Evolutionary conservation across 2,329 filamentous ascomycete genomes (phyloP).

Genomic region (Claviceps sp.): DNA sequence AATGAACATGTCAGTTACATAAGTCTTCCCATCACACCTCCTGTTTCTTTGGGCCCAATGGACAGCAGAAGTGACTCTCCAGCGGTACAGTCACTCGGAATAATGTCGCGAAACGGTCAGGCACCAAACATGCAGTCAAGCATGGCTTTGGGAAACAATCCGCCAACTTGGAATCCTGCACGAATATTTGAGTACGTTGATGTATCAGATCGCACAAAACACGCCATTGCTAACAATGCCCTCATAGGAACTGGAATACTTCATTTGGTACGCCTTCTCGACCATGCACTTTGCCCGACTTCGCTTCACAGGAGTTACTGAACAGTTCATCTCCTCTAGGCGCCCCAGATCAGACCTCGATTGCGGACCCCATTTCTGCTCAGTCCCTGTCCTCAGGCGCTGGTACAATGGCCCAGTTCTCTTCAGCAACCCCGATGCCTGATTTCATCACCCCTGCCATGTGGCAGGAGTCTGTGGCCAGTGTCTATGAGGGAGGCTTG

Average conservation of each 20-base stretch:
- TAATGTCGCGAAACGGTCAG: slow-evolving; percentile 52
- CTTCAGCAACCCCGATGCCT: slow-evolving; percentile 36
- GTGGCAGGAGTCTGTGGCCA: slow-evolving; percentile 62
- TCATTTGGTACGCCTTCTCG: slow-evolving; percentile 65
- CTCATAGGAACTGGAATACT: slow-evolving; percentile 75
- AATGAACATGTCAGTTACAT: slow-evolving; percentile 49
- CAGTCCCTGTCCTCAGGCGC: slow-evolving; percentile 29
- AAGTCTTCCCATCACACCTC: slow-evolving; percentile 65
- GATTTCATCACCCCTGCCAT: slow-evolving; percentile 56
- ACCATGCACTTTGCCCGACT: slow-evolving; percentile 13
- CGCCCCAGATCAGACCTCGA: slow-evolving; percentile 38
- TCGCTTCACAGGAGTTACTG: slow-evolving; percentile 28
- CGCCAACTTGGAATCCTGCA: slow-evolving; percentile 67
- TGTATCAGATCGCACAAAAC: neutral
- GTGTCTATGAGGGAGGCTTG: slow-evolving; percentile 51
- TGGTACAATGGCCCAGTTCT: slow-evolving; percentile 37
- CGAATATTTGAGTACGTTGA: slow-evolving; percentile 75
- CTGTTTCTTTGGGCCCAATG: slow-evolving; percentile 58
- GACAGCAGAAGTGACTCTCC: slow-evolving; percentile 69
- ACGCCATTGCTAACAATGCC: neutral
- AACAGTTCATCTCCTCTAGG: slow-evolving; percentile 31
- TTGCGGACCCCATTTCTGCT: slow-evolving; percentile 37
- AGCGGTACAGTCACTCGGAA: slow-evolving; percentile 55
- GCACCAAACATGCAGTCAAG: slow-evolving; percentile 37
- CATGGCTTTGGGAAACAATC: slow-evolving; percentile 51